Conservation (phyloP, 2,329 filamentous ascomycete species). For the Albophoma yamanashiensis region DNA sequence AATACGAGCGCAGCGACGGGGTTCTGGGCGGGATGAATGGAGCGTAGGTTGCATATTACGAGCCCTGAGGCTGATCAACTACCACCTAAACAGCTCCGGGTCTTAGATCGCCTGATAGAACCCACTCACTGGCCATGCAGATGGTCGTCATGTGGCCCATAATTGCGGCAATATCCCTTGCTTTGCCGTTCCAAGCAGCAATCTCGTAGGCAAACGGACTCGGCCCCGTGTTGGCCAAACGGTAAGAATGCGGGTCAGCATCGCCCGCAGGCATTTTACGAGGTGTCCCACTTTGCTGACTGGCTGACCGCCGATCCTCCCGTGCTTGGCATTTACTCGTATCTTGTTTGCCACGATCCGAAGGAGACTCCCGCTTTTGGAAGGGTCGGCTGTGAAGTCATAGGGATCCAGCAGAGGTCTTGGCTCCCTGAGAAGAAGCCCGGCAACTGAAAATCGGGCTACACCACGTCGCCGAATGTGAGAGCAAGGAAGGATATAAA, state of each 20-base stretch:
- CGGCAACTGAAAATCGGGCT: not conserved
- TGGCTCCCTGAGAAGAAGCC: not conserved
- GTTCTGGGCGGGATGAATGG: not conserved
- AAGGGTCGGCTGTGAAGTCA: not conserved
- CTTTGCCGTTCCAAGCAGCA: not conserved
- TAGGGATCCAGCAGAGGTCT: not conserved
- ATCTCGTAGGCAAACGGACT: not conserved
- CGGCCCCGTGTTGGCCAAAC: not conserved
- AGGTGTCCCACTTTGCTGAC: not conserved
- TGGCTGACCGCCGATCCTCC: slow-evolving; percentile 1
- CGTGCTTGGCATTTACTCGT: not conserved
- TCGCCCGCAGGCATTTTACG: not conserved
- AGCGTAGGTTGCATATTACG: not conserved
- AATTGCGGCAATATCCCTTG: not conserved
- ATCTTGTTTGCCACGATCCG: not conserved
- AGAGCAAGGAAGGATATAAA: not conserved
- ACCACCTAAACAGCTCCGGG: not conserved
- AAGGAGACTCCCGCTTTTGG: not conserved
- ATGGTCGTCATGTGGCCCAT: not conserved
- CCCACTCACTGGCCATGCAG: not conserved
- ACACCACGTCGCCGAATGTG: not conserved
- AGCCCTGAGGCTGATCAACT: not conserved
- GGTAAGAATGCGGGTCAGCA: not conserved
- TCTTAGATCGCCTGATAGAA: not conserved
- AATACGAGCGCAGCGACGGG: slow-evolving; percentile 1